These are phyloP conservation scores for Corylus avellana DNA, from an alignment of 306 rosid species.

Conservation along the genomic window DNA sequence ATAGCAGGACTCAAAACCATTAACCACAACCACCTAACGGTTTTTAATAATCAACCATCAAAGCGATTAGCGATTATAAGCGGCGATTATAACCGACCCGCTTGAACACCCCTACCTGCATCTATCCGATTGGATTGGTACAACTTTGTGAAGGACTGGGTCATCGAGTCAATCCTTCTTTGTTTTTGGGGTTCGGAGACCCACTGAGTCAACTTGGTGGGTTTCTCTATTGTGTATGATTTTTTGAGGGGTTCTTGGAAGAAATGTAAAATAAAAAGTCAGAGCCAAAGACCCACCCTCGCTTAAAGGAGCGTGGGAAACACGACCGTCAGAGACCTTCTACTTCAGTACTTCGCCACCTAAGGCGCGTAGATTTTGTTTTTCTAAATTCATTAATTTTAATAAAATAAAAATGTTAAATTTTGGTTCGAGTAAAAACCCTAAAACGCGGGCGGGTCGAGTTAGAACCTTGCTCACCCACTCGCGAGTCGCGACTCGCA, in stretches of 20 bases:
- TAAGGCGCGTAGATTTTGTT: neutral
- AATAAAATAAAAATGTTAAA: neutral
- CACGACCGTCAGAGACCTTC: neutral
- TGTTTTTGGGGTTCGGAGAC: neutral
- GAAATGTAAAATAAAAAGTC: no score
- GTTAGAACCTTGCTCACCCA: conserved; percentile 57
- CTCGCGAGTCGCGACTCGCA: conserved; percentile 67
- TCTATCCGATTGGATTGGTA: no score
- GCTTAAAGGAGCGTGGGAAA: neutral
- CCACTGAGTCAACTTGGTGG: conserved; percentile 21
- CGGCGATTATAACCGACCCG: no score
- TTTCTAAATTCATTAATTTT: neutral
- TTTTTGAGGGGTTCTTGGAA: no score
- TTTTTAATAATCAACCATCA: no score
- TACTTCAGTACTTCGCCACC: neutral
- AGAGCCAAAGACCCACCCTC: neutral
- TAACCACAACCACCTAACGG: no score
- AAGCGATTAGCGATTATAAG: no score
- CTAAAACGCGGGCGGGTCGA: conserved; percentile 70
- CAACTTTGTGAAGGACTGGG: neutral
- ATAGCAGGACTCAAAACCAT: no score
- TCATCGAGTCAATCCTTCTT: neutral
- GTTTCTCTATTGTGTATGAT: neutral
- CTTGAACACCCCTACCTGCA: no score
- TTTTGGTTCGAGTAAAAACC: conserved; percentile 7